These are phyloP conservation scores for Mycena galericulata DNA, from an alignment of 768 basidiomycete species.

Conservation along the genomic window DNA sequence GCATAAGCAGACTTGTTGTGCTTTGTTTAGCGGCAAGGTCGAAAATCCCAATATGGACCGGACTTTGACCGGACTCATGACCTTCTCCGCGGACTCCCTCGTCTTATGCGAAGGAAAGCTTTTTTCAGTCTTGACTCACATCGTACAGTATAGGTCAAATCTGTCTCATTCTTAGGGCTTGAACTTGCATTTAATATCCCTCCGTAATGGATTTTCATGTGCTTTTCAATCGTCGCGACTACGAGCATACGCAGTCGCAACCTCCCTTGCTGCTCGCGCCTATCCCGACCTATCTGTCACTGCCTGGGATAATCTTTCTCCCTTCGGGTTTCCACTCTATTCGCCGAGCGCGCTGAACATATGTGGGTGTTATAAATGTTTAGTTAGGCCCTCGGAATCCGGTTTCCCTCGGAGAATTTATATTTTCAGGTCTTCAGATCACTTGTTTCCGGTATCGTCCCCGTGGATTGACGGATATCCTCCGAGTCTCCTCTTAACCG, in stretches of 20 bases:
- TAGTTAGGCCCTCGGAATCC: slow-evolving; percentile 42
- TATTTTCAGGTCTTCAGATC: slow-evolving; percentile 45
- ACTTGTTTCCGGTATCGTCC: slow-evolving; percentile 53
- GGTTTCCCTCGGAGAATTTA: slow-evolving; percentile 43
- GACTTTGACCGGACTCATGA: too few species aligned
- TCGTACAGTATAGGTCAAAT: too few species aligned
- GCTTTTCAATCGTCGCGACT: too few species aligned
- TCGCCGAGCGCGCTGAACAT: slow-evolving; percentile 22
- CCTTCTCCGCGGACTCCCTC: too few species aligned
- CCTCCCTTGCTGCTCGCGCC: too few species aligned
- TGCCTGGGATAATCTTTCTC: not conserved
- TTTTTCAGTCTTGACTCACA: too few species aligned
- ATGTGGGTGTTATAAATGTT: slow-evolving; percentile 12
- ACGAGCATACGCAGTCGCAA: too few species aligned
- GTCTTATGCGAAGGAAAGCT: too few species aligned
- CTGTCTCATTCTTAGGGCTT: too few species aligned
- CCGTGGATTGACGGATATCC: slow-evolving; percentile 49
- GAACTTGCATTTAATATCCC: too few species aligned
- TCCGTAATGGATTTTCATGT: too few species aligned
- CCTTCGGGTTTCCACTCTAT: not conserved
- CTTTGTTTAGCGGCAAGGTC: not conserved
- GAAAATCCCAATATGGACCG: too few species aligned
- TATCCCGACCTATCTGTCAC: not conserved
- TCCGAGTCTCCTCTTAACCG: not conserved
- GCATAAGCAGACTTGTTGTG: slow-evolving; percentile 9